Conservation (phyloP, 2,329 filamentous ascomycete genomes). For the Zymoseptoria tritici region DNA sequence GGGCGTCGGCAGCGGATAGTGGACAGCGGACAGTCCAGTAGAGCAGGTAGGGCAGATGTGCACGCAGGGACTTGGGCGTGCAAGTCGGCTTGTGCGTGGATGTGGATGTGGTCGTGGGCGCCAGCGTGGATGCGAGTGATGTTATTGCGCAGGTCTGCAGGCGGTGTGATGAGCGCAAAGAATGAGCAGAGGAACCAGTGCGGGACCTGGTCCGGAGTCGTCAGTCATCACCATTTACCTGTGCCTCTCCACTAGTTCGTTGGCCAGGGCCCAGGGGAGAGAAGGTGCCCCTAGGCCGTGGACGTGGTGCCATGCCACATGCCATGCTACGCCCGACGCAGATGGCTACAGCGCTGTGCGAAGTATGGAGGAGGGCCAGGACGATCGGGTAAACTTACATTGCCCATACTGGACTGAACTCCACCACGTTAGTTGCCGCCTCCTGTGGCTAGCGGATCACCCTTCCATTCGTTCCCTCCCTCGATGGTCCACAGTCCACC, state of each 20-base stretch:
- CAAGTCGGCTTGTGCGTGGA: neutral
- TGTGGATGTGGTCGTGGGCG: neutral
- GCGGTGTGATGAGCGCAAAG: neutral
- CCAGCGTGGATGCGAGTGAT: neutral
- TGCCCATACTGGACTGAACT: neutral
- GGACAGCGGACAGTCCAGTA: neutral
- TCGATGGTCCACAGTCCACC: neutral
- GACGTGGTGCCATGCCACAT: neutral
- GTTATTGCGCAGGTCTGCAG: neutral
- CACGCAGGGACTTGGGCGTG: neutral
- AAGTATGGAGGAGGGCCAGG: neutral
- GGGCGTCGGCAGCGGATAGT: neutral
- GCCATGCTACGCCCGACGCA: neutral
- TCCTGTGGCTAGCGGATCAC: neutral
- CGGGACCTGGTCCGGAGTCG: neutral
- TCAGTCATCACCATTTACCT: neutral
- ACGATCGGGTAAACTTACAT: neutral
- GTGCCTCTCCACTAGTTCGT: neutral
- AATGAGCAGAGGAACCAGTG: neutral
- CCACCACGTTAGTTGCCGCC: neutral
- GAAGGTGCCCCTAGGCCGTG: neutral
- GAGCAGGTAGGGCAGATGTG: neutral
- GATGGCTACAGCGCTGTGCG: neutral
- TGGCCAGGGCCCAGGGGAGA: neutral
- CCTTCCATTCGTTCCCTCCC: neutral